A percentile compares a stretch with the other conserved stretches of the same genome.
These are phyloP conservation scores for Sutorius eximius DNA, from an alignment of 1,284 basidiomycete species.

Conservation along the genomic window DNA sequence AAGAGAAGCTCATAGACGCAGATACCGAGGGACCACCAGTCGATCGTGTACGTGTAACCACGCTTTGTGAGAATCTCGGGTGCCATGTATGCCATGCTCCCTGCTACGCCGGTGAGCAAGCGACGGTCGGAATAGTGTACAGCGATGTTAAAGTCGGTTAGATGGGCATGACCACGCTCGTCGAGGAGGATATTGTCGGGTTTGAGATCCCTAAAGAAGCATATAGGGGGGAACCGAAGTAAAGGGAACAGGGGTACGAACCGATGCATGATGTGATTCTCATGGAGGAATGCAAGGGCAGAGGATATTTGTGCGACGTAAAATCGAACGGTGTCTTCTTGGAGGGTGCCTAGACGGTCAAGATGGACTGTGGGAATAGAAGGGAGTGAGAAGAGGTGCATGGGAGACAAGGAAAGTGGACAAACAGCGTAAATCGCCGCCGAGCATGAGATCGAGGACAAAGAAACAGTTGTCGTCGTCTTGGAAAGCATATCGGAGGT, in stretches of 20 bases:
- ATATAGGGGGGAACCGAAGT: constrained; percentile 14
- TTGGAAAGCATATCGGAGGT: constrained; percentile 96
- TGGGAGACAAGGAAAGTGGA: constrained; percentile 26
- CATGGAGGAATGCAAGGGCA: constrained; percentile 89
- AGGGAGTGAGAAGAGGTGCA: constrained; percentile 19
- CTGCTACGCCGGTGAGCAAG: constrained; percentile 91
- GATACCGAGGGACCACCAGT: constrained; percentile 97
- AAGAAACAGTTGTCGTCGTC: constrained; percentile 99
- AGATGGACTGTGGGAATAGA: constrained; percentile 71
- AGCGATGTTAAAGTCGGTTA: constrained; percentile 99
- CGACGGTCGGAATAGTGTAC: constrained; percentile 90
- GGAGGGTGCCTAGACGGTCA: constrained; percentile 81
- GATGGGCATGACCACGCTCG: constrained; percentile 92
- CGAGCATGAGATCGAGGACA: constrained; percentile 96
- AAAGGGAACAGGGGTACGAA: constrained; percentile 44
- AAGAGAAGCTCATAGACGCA: constrained; percentile 91
- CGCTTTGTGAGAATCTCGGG: constrained; percentile 87
- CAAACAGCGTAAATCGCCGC: constrained; percentile 92
- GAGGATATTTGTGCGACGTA: constrained; percentile 90
- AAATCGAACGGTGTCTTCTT: constrained; percentile 86
- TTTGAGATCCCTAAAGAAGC: constrained; percentile 77
- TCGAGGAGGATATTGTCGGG: constrained; percentile 98
- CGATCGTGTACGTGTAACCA: constrained; percentile 87
- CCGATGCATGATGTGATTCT: constrained; percentile 94
- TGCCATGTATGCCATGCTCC: constrained; percentile 99